These are phyloP conservation scores for Saccharomycopsis amapae DNA, from an alignment of 805 yeast genomes.

Conservation along the genomic window DNA sequence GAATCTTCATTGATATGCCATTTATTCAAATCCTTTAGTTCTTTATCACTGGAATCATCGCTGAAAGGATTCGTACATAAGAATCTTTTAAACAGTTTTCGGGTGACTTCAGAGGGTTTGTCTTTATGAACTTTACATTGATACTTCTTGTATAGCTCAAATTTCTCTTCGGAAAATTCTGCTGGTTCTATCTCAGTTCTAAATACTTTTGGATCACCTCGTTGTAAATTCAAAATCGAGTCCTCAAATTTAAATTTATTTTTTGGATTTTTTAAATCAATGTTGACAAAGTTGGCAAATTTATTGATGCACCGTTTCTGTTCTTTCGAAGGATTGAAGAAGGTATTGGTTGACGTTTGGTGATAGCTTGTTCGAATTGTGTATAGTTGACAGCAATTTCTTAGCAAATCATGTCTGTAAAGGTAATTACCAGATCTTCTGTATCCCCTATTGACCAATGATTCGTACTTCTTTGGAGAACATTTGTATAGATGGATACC, in stretches of 20 bases:
- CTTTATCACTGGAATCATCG: slow-evolving; percentile 14
- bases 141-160: slow-evolving; percentile 53
- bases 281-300: slow-evolving; percentile 39
- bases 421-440: slow-evolving; percentile 70
- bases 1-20: slow-evolving; percentile 10
- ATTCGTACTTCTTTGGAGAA: slow-evolving; percentile 44
- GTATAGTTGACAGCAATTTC: slow-evolving; percentile 74
- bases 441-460: slow-evolving; percentile 62
- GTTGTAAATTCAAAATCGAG: slow-evolving; percentile 10
- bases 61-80: slow-evolving; percentile 63
- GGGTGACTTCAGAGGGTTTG: slow-evolving; percentile 36
- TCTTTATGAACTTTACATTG: slow-evolving; percentile 70
- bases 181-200: slow-evolving; percentile 48
- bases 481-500: slow-evolving; percentile 9
- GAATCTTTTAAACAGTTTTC: slow-evolving; percentile 51
- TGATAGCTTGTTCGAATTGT: slow-evolving; percentile 57
- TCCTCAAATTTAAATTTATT: slow-evolving; percentile 12
- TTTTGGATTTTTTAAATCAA: slow-evolving; percentile 19
- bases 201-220: slow-evolving; percentile 25
- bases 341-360: slow-evolving; percentile 12
- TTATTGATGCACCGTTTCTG: slow-evolving; percentile 58
- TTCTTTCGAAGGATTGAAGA: slow-evolving; percentile 51
- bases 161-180: slow-evolving; percentile 50
- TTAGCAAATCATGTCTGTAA: slow-evolving; percentile 57
- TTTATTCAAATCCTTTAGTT: background rate